These are phyloP conservation scores for Aspergillus glaucus DNA, from an alignment of 2,329 filamentous ascomycete species.

Conservation along the genomic window DNA sequence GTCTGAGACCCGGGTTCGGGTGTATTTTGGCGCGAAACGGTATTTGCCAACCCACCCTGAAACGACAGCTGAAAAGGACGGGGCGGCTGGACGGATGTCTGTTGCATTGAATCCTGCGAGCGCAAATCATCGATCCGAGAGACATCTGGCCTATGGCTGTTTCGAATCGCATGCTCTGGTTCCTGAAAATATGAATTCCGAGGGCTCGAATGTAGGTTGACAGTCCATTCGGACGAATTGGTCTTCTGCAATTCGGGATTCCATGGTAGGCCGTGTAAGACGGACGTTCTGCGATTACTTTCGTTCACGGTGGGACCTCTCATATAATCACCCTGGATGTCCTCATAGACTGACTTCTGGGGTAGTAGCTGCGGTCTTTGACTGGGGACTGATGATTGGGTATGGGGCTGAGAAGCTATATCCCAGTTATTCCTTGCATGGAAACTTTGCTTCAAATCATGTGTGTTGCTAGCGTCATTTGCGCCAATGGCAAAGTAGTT, in stretches of 20 bases:
- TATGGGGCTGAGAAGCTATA: slow-evolving; percentile 54
- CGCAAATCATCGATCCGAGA: neutral
- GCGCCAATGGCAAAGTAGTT: slow-evolving; percentile 81
- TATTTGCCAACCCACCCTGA: neutral
- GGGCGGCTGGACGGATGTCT: neutral
- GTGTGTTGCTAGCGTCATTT: slow-evolving; percentile 53
- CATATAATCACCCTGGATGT: slow-evolving; percentile 60
- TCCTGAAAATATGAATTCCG: neutral
- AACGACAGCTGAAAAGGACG: neutral
- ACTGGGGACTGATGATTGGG: slow-evolving; percentile 57
- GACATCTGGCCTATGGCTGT: neutral
- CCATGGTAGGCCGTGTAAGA: slow-evolving; percentile 13
- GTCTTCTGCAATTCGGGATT: slow-evolving; percentile 4
- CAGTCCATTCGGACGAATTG: neutral
- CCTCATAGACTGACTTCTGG: slow-evolving; percentile 77
- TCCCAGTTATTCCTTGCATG: slow-evolving; percentile 69
- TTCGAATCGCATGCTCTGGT: neutral
- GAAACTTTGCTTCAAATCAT: slow-evolving; percentile 54
- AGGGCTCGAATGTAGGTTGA: neutral
- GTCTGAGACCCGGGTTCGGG: neutral
- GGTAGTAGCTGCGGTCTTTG: slow-evolving; percentile 18
- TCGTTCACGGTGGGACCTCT: slow-evolving; percentile 29
- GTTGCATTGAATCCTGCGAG: neutral
- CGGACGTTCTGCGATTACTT: slow-evolving; percentile 14
- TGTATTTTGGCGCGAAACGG: neutral